Evolutionary conservation across 202 grass and related monocot genomes (phyloP), one percentile per base, ranked within the genome.

Genomic region (Panicum virgatum): DNA sequence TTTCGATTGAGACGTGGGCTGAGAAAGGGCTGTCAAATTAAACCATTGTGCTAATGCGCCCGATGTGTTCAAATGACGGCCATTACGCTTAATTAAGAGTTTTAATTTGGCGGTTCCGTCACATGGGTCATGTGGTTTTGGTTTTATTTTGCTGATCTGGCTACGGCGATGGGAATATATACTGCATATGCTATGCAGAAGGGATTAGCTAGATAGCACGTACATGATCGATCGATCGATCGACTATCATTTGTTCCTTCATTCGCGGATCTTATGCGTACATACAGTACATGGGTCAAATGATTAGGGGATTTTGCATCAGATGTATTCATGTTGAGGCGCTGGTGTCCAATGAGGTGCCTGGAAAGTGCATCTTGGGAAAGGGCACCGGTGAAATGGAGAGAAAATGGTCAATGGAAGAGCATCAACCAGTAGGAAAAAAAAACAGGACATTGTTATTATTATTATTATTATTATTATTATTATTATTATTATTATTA

Each of bases 221-320:
- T 50, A 73, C 27, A 36, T n/a, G 69, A 52, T 3, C 27, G 19
- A 50, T 34, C 9, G 18, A n/a, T 6, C 29, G 19, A 51, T 53
- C 46, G 19, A 15, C 6, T 77, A 27, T 66, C 67, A 56, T 72
- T 57, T 8, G 23, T 69, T 69, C 81, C 76, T 88, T 43, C 70
- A 76, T 80, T 64, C 75, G 44, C 77, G 70, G 87, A 89, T 89
- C 87, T 57, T 23, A 39, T 27, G 34, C 53, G 44, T 25, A 3
- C n/a, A 9, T 42, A 42, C 42, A 47, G 62, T 83, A 71, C 87
- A 85, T 72, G 22, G 77, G 64, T 77, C 82, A 76, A 85, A 76
- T 85, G 71, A 84, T 78, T 78, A 77, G 72, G 26, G 3, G 11
- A 39, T 34, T 62, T 47, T 9, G 15, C 9, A 45, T 57, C 6